Base-by-base conservation (phyloP, 2,329 filamentous ascomycete genomes). In the Aspergillus puulaauensis region DNA sequence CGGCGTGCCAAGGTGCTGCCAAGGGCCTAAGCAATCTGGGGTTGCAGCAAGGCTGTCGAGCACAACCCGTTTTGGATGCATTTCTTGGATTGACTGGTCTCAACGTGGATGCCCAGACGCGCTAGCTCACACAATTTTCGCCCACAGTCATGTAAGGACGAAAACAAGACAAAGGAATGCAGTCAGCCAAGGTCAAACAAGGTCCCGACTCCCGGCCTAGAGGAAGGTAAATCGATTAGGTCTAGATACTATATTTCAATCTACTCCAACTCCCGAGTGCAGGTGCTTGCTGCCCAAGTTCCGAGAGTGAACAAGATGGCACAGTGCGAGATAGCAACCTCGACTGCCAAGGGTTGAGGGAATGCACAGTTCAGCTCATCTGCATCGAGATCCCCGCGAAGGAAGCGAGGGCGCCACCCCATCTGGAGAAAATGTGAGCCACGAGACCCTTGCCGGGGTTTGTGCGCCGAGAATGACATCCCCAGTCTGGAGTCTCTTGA, bases 1-100 rank as follows among this genome's bases (percentile, higher is more conserved):
- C 56, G 24, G 54, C 48, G 45, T 50, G 61, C 66, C 65, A 67
- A 67, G 64, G 56, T 57, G n/a, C 17, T 46, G 66, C 65, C 65
- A 68, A 67, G 66, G 52, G 31, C 51, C 58, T 62, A 44, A 58
- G 54, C 59, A 45, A 53, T 56, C 52, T 53, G 50, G 64, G 48
- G 57, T 49, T 56, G 57, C 49, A 56, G 47, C 54, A 21, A 11
- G 39, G 21, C 3, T 24, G 43, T 15, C 37, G 37, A 52, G 44
- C 49, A 46, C 43, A 46, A 33, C 49, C 35, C 4, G 33, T n/a
- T 48, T 9, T 31, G 47, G 55, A 21, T 35, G 43, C 6, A 17
- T 52, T 24, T 12, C 21, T 24, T 23, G 41, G 33, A 23, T 41
- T 46, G 21, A 43, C 47, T 41, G 24, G 23, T 24, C 6, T 48